These are phyloP conservation scores for Suhomyces sp. DNA, from an alignment of 805 yeast genomes.

Conservation along the genomic window DNA sequence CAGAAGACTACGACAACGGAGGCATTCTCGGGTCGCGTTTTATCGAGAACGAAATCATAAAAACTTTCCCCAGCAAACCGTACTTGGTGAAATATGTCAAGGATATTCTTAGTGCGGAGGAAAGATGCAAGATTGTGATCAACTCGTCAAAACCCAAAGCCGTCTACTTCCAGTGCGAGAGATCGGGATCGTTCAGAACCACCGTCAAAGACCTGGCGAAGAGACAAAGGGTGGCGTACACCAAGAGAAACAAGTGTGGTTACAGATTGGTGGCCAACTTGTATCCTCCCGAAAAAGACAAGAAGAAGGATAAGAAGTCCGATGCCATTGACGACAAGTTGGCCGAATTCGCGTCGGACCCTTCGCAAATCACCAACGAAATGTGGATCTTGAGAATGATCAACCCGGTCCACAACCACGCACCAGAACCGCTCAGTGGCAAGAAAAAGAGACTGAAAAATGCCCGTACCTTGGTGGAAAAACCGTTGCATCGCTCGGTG, in stretches of 20 bases:
- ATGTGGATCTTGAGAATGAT: constrained; percentile 49
- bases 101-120: constrained; percentile 33
- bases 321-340: constrained; percentile 28
- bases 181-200: constrained; percentile 45
- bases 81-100: constrained; percentile 32
- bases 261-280: constrained; percentile 43
- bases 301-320: constrained; percentile 28
- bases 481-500: constrained; percentile 32
- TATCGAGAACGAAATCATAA: constrained; percentile 14
- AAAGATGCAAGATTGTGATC: constrained; percentile 43
- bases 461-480: constrained; percentile 42
- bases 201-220: constrained; percentile 45
- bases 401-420: constrained; percentile 44
- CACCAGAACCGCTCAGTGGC: constrained; percentile 38
- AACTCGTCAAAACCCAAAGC: constrained; percentile 48
- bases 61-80: constrained; percentile 14
- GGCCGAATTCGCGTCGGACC: constrained; percentile 16
- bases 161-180: constrained; percentile 46
- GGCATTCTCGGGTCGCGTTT: constrained; percentile 14
- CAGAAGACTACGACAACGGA: constrained; percentile 12
- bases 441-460: constrained; percentile 37
- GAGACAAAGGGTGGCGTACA: constrained; percentile 47
- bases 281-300: constrained; percentile 45
- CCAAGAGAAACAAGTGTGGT: constrained; percentile 46
- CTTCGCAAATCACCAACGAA: constrained; percentile 21